Conservation (phyloP, 768 basidiomycete genomes). For the Serpula lacrymans region DNA sequence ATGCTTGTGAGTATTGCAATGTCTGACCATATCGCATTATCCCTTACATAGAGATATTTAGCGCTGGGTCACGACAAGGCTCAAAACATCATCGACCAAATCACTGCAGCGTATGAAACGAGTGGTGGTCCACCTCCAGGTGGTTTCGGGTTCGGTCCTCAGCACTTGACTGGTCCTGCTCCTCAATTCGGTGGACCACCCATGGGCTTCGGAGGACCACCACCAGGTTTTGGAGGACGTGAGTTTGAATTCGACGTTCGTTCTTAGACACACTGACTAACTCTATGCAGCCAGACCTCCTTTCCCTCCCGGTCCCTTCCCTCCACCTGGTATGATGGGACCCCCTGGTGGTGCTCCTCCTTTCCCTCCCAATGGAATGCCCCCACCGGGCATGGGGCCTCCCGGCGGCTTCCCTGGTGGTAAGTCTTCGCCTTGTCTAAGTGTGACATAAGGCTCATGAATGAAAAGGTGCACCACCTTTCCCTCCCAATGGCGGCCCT, state of each 20-base stretch:
- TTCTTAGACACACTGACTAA: conserved; percentile 4
- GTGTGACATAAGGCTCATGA: not conserved
- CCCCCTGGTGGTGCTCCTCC: conserved; percentile 65
- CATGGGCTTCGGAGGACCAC: conserved; percentile 49
- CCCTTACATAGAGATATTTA: conserved; percentile 28
- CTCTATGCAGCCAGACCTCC: conserved; percentile 54
- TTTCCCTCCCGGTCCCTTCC: conserved; percentile 59
- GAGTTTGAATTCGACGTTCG: conserved; percentile 21
- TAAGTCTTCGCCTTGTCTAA: conserved; percentile 22
- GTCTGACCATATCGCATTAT: not conserved
- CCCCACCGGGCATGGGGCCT: conserved; percentile 43
- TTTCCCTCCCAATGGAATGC: conserved; percentile 61
- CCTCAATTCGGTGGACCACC: conserved; percentile 26
- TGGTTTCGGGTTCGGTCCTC: conserved; percentile 83
- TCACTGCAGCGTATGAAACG: conserved; percentile 88
- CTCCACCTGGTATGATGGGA: conserved; percentile 45
- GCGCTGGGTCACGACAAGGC: conserved; percentile 95
- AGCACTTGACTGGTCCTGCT: conserved; percentile 60
- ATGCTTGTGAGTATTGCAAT: conserved; percentile 64
- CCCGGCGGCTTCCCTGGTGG: conserved; percentile 48
- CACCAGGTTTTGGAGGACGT: conserved; percentile 55
- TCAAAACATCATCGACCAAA: conserved; percentile 97
- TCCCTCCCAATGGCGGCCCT: conserved; percentile 43
- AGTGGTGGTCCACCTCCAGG: conserved; percentile 84
- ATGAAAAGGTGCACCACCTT: conserved; percentile 42